Percentiles rank a stretch among this genome's conserved stretches.
Conservation (phyloP, 495 filamentous ascomycete species). For the Sordaria brevicollis region DNA sequence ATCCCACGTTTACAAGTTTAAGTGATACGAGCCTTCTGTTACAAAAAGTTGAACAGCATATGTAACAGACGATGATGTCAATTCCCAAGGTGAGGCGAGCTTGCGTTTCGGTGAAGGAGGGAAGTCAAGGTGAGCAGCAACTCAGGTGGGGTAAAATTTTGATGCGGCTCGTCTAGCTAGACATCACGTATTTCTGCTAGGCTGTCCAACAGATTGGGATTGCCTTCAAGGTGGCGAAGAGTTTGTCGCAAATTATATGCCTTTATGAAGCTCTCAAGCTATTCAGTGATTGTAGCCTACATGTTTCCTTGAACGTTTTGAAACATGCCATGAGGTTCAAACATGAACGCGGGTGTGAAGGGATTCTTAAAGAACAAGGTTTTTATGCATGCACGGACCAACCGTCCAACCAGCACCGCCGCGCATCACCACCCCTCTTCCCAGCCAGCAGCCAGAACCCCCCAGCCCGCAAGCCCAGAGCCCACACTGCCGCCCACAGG, state of each 20-base stretch:
- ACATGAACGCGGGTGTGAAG: not conserved
- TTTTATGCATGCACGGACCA: not conserved
- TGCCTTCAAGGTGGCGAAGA: not conserved
- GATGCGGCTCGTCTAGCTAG: not conserved
- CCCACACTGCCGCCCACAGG: not conserved
- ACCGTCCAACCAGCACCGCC: not conserved
- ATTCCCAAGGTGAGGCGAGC: not conserved
- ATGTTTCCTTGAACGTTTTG: not conserved
- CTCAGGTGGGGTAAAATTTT: slow-evolving; percentile 22
- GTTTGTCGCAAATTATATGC: not conserved
- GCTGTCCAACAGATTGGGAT: not conserved
- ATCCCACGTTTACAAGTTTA: too few relatives aligned
- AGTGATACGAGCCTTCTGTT: not conserved
- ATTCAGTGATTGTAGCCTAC: not conserved
- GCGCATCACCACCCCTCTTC: not conserved
- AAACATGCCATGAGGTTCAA: not conserved
- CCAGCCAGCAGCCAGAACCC: not conserved
- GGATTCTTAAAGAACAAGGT: not conserved
- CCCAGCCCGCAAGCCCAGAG: not conserved
- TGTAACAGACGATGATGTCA: not conserved
- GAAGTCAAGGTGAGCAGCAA: slow-evolving; percentile 5
- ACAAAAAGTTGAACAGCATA: not conserved
- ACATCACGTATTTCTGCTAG: too few relatives aligned
- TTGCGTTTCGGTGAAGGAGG: not conserved
- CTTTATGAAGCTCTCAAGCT: not conserved